Evolutionary conservation across 768 basidiomycete genomes (phyloP).

Genomic region (Suillus luteus): DNA sequence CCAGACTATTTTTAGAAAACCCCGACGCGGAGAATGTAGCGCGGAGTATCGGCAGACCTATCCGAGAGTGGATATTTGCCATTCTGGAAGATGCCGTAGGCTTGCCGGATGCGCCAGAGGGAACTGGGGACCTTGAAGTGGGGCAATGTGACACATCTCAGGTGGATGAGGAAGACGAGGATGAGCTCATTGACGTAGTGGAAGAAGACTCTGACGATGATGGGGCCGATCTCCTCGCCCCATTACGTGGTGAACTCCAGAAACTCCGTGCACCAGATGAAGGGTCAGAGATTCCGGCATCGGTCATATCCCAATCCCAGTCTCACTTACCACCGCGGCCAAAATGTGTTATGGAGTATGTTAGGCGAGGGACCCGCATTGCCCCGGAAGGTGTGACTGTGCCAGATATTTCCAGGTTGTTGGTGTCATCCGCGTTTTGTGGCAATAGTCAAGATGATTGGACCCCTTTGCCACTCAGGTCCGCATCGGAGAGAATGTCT

Average conservation of each 20-base stretch:
- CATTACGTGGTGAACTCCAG: conserved; percentile 65
- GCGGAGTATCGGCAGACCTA: conserved; percentile 59
- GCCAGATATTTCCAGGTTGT: conserved; percentile 47
- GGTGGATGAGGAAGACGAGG: conserved; percentile 49
- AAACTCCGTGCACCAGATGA: conserved; percentile 52
- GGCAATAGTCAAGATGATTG: conserved; percentile 26
- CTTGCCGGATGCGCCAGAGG: conserved; percentile 41
- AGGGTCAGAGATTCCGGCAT: conserved; percentile 29
- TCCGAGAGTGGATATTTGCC: conserved; percentile 68
- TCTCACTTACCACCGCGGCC: conserved; percentile 19
- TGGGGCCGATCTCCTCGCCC: conserved; percentile 60
- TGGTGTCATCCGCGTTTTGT: conserved; percentile 40
- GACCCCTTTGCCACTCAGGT: conserved; percentile 50
- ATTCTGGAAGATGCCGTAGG: conserved; percentile 70
- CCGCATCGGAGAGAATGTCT: conserved; percentile 52
- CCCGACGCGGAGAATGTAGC: conserved; percentile 73
- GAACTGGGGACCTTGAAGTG: conserved; percentile 24
- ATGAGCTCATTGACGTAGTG: conserved; percentile 70
- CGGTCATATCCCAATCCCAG: conserved; percentile 34
- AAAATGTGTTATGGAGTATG: conserved; percentile 52
- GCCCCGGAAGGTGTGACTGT: conserved; percentile 59
- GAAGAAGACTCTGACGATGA: conserved; percentile 53
- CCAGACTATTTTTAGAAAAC: conserved; percentile 72
- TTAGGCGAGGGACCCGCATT: conserved; percentile 70
- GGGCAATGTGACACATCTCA: conserved; percentile 22